Conservation (phyloP, 1,284 basidiomycete genomes). For the Boletus mariae region DNA sequence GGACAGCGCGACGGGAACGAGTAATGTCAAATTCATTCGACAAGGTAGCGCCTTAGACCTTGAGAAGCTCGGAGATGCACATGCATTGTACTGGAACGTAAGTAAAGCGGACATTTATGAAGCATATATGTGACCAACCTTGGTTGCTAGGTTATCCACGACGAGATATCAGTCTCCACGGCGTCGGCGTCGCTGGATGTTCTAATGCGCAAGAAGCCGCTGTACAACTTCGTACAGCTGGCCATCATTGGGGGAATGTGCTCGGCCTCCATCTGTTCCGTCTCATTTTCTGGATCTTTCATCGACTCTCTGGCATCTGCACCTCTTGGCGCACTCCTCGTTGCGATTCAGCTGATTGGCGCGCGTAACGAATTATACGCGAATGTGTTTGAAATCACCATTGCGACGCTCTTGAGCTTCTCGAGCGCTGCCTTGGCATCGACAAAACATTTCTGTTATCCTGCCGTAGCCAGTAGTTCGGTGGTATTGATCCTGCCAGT, state of each 20-base stretch:
- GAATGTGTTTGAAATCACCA: conserved; percentile 85
- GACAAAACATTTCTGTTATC: conserved; percentile 78
- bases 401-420: conserved; percentile 80
- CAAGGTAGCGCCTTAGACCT: conserved; percentile 75
- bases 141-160: conserved; percentile 70
- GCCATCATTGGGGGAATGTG: conserved; percentile 81
- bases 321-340: conserved; percentile 79
- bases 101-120: conserved; percentile 12
- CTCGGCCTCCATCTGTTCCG: conserved; percentile 73
- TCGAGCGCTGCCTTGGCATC: conserved; percentile 73
- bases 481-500: conserved; percentile 87
- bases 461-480: conserved; percentile 79
- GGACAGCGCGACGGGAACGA: conserved; percentile 81
- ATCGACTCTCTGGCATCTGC: conserved; percentile 75
- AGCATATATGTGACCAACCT: conserved; percentile 1
- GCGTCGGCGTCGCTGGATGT: conserved; percentile 72
- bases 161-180: conserved; percentile 78
- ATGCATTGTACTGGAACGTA: conserved; percentile 80
- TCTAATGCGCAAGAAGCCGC: conserved; percentile 67
- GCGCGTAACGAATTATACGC: conserved; percentile 80
- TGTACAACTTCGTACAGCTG: conserved; percentile 66
- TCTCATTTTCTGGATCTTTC: conserved; percentile 74
- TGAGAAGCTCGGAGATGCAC: conserved; percentile 74
- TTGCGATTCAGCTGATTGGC: conserved; percentile 72
- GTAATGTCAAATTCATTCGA: conserved; percentile 81